phyloP scores from a whole-genome alignment of 2,329 filamentous ascomycete species.

The Stylonectria norvegica region DNA sequence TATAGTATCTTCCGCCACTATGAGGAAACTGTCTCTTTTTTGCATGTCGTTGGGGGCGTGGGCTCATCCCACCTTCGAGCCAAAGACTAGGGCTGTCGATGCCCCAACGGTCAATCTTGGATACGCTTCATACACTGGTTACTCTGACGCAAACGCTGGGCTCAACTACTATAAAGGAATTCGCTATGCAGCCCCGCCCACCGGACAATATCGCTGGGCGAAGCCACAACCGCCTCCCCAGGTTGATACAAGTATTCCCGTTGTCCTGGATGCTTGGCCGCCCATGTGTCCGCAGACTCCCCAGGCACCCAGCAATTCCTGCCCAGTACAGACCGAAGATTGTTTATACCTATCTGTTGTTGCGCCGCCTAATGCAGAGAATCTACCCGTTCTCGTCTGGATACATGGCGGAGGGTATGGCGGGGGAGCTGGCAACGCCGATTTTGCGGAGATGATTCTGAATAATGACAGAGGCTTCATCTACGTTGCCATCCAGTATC shows the following conservation, averaged over 20 bases:
- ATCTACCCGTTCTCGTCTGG: neutral
- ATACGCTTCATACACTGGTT: neutral
- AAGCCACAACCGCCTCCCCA: neutral
- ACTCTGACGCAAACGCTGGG: neutral
- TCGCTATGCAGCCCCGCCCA: neutral
- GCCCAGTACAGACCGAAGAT: neutral
- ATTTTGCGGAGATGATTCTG: neutral
- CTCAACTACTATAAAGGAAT: neutral
- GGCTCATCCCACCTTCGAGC: too few species aligned
- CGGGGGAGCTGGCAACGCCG: neutral
- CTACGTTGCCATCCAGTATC: slow-evolving; percentile 9
- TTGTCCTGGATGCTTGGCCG: neutral
- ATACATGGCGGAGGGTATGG: neutral
- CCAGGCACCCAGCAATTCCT: neutral
- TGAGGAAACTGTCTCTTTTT: too few species aligned
- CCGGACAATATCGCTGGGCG: neutral
- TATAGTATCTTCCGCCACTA: too few species aligned
- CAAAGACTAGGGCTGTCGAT: neutral
- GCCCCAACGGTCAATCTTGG: neutral
- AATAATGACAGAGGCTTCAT: slow-evolving; percentile 5
- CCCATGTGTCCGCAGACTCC: neutral
- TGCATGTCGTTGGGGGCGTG: too few species aligned
- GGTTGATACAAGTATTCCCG: neutral
- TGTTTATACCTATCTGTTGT: neutral
- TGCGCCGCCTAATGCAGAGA: neutral